A percentile compares a stretch with the other conserved stretches of the same genome.
phyloP scores from a whole-genome alignment of 805 yeast genomes.

The Komagataella populi region DNA sequence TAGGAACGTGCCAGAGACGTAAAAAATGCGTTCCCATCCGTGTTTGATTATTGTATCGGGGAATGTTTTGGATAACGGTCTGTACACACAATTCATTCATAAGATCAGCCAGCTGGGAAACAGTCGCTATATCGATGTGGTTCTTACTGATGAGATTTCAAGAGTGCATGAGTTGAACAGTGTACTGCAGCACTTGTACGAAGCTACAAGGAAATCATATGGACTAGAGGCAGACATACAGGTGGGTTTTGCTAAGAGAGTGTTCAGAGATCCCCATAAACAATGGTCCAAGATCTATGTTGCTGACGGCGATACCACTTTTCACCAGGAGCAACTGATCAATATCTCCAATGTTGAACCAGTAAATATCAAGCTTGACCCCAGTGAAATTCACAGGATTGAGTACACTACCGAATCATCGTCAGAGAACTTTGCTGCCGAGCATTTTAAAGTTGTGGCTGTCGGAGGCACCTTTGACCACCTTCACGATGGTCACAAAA shows the following conservation, averaged over 20 bases:
- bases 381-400: neutral
- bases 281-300: neutral
- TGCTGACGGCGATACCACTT: neutral
- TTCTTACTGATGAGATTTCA: neutral
- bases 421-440: neutral
- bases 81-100: neutral
- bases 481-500: slow-evolving; percentile 89
- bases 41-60: neutral
- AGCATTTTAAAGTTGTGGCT: slow-evolving; percentile 29
- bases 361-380: neutral
- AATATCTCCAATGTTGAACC: neutral
- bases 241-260: neutral
- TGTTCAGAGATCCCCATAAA: neutral
- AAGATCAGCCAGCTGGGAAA: neutral
- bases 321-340: neutral
- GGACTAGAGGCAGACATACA: neutral
- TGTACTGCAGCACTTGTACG: neutral
- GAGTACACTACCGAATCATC: neutral
- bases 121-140: neutral
- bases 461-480: slow-evolving; percentile 98
- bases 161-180: neutral
- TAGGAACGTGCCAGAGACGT: neutral
- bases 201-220: neutral
- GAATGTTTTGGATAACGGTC: neutral
- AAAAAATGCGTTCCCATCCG: neutral